A percentile compares a stretch with the other conserved stretches of the same genome.
These are phyloP conservation scores for Calvatia gigantea DNA, from an alignment of 768 basidiomycete genomes.

Conservation along the genomic window DNA sequence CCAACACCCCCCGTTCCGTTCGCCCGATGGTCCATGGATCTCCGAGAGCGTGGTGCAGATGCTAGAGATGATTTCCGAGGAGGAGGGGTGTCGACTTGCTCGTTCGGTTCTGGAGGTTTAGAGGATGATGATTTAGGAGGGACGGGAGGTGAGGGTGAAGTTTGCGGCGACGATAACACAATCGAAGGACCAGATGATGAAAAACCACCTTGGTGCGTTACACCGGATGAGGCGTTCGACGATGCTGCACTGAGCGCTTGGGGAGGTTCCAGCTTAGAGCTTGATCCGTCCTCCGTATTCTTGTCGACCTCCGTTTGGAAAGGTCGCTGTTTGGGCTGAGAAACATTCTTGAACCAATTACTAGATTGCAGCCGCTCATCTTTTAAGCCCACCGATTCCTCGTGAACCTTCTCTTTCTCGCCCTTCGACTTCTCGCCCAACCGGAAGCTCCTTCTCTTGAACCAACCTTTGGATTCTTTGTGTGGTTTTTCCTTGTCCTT, in stretches of 20 bases:
- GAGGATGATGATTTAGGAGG: constrained; percentile 20
- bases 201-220: not conserved
- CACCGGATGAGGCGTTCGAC: constrained; percentile 9
- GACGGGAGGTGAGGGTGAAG: constrained; percentile 16
- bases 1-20: constrained; percentile 4
- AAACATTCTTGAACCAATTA: constrained; percentile 21
- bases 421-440: constrained; percentile 27
- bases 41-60: constrained; percentile 16
- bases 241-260: constrained; percentile 12
- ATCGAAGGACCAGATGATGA: constrained; percentile 8
- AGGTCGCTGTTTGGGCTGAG: constrained; percentile 18
- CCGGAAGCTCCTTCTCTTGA: constrained; percentile 50
- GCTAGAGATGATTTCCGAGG: constrained; percentile 23
- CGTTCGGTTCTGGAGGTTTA: constrained; percentile 17
- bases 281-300: constrained; percentile 14
- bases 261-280: constrained; percentile 15
- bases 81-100: constrained; percentile 18
- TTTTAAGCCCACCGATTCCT: constrained; percentile 18
- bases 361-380: constrained; percentile 16
- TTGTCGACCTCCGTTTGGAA: constrained; percentile 17
- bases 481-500: constrained; percentile 37
- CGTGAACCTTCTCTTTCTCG: constrained; percentile 11
- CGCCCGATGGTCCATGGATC: constrained; percentile 9
- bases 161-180: constrained; percentile 23
- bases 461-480: constrained; percentile 44